phyloP scores from a whole-genome alignment of 2,329 filamentous ascomycete genomes.

The Pezicula neosporulosa region DNA sequence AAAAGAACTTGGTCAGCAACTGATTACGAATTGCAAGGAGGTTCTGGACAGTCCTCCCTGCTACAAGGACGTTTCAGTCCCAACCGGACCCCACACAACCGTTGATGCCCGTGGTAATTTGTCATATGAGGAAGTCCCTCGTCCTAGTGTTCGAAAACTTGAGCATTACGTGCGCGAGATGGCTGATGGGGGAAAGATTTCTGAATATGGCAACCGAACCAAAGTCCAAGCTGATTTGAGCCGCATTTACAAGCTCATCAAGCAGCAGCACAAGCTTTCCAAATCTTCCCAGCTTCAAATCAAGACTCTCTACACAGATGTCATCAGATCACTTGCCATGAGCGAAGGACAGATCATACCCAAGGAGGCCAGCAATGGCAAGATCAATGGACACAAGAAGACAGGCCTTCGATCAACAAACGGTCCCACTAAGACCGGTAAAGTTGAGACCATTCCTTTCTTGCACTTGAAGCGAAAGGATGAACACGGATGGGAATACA shows the following conservation, averaged over 20 bases:
- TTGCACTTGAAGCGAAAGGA: slow-evolving; percentile 93
- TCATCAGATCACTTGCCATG: slow-evolving; percentile 92
- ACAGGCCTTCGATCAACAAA: slow-evolving; percentile 42
- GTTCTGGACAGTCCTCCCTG: slow-evolving; percentile 79
- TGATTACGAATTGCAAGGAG: slow-evolving; percentile 97
- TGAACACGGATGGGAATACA: slow-evolving; percentile 96
- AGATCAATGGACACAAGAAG: slow-evolving; percentile 56
- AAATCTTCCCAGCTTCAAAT: slow-evolving; percentile 96
- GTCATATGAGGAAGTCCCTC: slow-evolving; percentile 83
- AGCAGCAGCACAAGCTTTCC: slow-evolving; percentile 95
- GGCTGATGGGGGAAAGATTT: slow-evolving; percentile 97
- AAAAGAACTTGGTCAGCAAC: slow-evolving; percentile 86
- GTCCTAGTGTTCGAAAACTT: slow-evolving; percentile 88
- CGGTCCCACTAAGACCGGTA: slow-evolving; percentile 67
- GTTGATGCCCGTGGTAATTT: slow-evolving; percentile 90
- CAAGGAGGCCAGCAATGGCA: slow-evolving; percentile 65
- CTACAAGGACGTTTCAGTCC: slow-evolving; percentile 93
- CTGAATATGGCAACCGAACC: slow-evolving; percentile 95
- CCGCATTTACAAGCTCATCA: slow-evolving; percentile 96
- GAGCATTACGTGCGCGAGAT: slow-evolving; percentile 99
- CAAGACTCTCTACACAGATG: slow-evolving; percentile 90
- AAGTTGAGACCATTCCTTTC: slow-evolving; percentile 97
- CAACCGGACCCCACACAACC: slow-evolving; percentile 89
- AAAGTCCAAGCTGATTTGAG: slow-evolving; percentile 96
- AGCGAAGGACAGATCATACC: slow-evolving; percentile 97